These are phyloP conservation scores for Anaeramoeba flamelloides DNA, from an alignment of 78 protist species.

Conservation along the genomic window DNA sequence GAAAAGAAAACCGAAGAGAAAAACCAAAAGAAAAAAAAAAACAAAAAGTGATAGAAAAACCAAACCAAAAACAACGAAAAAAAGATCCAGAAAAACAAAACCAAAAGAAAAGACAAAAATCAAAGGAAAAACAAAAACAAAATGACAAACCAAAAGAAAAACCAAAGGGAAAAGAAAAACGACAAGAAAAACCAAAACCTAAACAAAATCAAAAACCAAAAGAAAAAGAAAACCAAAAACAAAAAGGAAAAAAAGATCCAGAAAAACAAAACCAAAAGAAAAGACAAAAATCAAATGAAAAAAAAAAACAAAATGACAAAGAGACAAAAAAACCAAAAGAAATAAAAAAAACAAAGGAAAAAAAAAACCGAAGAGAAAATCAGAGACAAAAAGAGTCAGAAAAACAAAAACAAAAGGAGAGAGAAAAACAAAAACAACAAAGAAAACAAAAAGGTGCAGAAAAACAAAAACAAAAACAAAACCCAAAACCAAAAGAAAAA, in stretches of 20 bases:
- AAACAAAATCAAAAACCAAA: background rate
- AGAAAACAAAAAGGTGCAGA: too few relatives aligned
- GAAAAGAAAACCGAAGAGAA: background rate
- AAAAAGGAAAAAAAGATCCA: background rate
- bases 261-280: background rate
- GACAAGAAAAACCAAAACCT: background rate
- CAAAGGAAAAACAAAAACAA: background rate
- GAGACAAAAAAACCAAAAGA: too few relatives aligned
- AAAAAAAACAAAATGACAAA: too few relatives aligned
- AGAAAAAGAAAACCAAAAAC: background rate
- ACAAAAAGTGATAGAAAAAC: background rate
- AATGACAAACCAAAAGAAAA: background rate
- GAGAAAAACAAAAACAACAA: too few relatives aligned
- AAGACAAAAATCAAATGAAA: background rate
- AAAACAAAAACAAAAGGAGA: too few relatives aligned
- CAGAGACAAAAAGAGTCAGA: too few relatives aligned
- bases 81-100: background rate
- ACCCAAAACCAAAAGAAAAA: too few relatives aligned
- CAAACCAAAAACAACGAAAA: background rate
- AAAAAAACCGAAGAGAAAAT: too few relatives aligned
- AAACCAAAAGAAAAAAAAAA: background rate
- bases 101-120: background rate
- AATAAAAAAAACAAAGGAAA: too few relatives aligned
- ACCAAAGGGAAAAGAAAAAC: background rate
- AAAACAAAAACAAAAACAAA: too few relatives aligned